A percentile compares a stretch with the other conserved stretches of the same genome.
Evolutionary conservation across 2,329 filamentous ascomycete genomes (phyloP).

Genomic region (Lasiodiplodia theobromae): DNA sequence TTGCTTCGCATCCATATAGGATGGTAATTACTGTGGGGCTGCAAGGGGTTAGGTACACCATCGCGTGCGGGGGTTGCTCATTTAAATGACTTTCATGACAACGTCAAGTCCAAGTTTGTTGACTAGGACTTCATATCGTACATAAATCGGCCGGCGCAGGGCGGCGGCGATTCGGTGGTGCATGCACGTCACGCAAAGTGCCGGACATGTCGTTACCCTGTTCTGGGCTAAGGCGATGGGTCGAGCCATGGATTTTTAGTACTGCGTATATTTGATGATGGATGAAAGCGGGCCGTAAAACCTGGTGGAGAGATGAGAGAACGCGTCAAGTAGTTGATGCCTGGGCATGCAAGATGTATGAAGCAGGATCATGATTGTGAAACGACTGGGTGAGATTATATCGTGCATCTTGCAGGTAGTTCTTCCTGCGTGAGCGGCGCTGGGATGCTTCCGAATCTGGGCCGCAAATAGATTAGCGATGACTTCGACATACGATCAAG

Average conservation of each 20-base stretch:
- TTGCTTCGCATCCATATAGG: not conserved
- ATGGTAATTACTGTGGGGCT: not conserved
- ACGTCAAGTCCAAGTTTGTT: not conserved
- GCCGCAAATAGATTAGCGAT: conserved; percentile 22
- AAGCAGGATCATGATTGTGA: conserved; percentile 1
- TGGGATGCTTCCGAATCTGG: not conserved
- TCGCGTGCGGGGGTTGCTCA: conserved; percentile 5
- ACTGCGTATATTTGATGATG: conserved; percentile 1
- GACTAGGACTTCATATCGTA: not conserved
- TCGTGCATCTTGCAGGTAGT: not conserved
- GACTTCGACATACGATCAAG: conserved; percentile 4
- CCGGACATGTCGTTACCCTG: not conserved
- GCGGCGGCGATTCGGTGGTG: not conserved
- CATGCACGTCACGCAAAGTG: conserved; percentile 14
- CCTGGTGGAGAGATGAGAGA: not conserved
- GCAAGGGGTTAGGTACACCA: not conserved
- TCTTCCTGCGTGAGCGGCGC: not conserved
- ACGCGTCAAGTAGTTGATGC: not conserved
- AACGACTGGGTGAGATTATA: not conserved
- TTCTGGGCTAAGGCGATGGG: not conserved
- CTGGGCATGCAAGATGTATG: not conserved
- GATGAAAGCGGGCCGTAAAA: not conserved
- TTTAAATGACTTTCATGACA: conserved; percentile 4
- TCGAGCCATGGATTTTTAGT: not conserved
- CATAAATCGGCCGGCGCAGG: conserved; percentile 1